Percentiles rank a stretch among this genome's conserved stretches.
phyloP scores from a whole-genome alignment of 345 rosid genomes.

The Eucalyptus pauciflora region DNA sequence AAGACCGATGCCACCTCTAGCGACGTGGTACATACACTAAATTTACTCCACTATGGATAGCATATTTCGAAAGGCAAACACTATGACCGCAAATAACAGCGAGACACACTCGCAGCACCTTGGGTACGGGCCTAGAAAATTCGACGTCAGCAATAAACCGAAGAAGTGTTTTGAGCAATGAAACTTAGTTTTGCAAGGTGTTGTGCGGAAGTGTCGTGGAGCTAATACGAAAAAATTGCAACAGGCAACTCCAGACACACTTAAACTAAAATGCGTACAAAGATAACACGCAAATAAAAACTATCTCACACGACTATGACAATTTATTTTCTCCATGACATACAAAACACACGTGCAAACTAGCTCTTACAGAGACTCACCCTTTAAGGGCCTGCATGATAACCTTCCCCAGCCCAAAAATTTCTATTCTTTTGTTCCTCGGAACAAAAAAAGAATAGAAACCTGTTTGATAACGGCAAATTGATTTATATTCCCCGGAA shows the following conservation, averaged over 20 bases:
- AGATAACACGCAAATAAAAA: no score
- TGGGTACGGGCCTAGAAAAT: conserved; percentile 21
- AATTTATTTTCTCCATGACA: no score
- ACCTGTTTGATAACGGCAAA: no score
- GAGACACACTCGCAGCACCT: conserved; percentile 92
- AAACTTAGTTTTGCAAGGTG: background rate
- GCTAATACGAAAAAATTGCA: no score
- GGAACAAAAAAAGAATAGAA: no score
- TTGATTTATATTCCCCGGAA: no score
- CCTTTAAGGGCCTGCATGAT: no score
- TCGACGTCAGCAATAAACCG: conserved; percentile 25
- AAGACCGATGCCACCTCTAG: background rate
- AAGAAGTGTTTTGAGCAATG: conserved; percentile 13
- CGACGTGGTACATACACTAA: conserved; percentile 30
- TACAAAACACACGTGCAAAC: background rate
- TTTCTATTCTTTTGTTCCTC: no score
- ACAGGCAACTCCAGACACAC: background rate
- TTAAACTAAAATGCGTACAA: no score
- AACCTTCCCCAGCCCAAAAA: no score
- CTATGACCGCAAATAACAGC: conserved; percentile 18
- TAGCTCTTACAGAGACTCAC: background rate
- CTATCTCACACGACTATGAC: background rate
- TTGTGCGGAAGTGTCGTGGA: background rate
- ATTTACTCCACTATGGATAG: conserved; percentile 44
- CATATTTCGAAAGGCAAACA: conserved; percentile 51